phyloP scores from a whole-genome alignment of 192 early-diverging fungal genomes.

The Coemansia biformis region DNA sequence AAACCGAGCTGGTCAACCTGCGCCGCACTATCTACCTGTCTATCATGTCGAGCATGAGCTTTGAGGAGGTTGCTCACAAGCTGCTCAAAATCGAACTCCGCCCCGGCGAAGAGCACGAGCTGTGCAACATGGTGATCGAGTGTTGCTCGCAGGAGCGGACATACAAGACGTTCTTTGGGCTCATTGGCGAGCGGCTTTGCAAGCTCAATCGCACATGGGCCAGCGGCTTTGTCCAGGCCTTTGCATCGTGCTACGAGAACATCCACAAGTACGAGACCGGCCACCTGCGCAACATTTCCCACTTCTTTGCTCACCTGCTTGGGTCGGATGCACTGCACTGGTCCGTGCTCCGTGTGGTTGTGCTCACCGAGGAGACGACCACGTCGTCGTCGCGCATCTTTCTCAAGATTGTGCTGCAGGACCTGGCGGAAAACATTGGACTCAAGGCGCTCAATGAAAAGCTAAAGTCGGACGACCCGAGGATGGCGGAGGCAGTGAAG shows the following conservation, averaged over 20 bases:
- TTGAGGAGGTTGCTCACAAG: slow-evolving; percentile 95
- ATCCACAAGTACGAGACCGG: slow-evolving; percentile 93
- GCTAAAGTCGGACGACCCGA: slow-evolving; percentile 57
- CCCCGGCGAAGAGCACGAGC: slow-evolving; percentile 82
- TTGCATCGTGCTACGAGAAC: slow-evolving; percentile 80
- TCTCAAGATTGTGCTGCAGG: slow-evolving; percentile 90
- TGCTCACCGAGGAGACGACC: slow-evolving; percentile 91
- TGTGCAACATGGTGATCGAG: slow-evolving; percentile 96
- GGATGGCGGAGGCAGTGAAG: slow-evolving; percentile 64
- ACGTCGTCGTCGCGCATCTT: slow-evolving; percentile 96
- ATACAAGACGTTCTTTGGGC: slow-evolving; percentile 88
- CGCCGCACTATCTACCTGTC: slow-evolving; percentile 92
- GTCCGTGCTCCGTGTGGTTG: slow-evolving; percentile 72
- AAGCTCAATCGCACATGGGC: slow-evolving; percentile 76
- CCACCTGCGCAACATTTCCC: slow-evolving; percentile 85
- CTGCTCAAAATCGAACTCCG: slow-evolving; percentile 80
- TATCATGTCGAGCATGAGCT: slow-evolving; percentile 91
- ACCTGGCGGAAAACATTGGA: slow-evolving; percentile 77
- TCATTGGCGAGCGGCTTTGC: slow-evolving; percentile 90
- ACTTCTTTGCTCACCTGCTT: slow-evolving; percentile 85
- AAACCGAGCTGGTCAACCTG: slow-evolving; percentile 79
- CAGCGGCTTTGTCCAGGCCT: slow-evolving; percentile 69
- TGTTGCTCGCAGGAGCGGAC: slow-evolving; percentile 94
- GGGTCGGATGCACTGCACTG: slow-evolving; percentile 79
- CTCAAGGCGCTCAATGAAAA: slow-evolving; percentile 68